Conservation (phyloP, 495 filamentous ascomycete genomes). For the Hypoxylon fuscum region DNA sequence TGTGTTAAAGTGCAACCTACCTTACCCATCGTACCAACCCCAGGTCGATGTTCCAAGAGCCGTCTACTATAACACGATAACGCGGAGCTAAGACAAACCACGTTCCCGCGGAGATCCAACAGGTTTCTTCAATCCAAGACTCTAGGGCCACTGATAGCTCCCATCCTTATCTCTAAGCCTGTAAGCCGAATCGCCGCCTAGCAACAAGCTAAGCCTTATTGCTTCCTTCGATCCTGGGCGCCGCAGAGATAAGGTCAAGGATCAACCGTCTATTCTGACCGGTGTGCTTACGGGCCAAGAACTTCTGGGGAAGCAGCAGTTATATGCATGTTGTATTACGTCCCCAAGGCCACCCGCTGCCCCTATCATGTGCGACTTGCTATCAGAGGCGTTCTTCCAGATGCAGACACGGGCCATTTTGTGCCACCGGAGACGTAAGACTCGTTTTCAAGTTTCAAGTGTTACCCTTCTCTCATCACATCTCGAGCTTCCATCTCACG, state of each 20-base stretch:
- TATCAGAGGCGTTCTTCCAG: not conserved
- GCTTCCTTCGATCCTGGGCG: constrained; percentile 2
- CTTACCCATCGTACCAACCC: constrained; percentile 9
- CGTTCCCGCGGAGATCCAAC: constrained; percentile 31
- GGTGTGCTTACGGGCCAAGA: constrained; percentile 3
- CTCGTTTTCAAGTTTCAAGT: constrained; percentile 2
- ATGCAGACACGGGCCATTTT: constrained; percentile 12
- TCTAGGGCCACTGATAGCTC: constrained; percentile 28
- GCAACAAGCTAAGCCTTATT: constrained; percentile 14
- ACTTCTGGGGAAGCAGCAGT: too few relatives aligned
- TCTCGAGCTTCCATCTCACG: constrained; percentile 12
- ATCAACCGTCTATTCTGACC: not conserved
- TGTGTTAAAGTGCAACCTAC: too few relatives aligned
- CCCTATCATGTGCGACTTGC: constrained; percentile 15
- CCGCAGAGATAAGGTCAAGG: constrained; percentile 27
- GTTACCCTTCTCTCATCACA: constrained; percentile 5
- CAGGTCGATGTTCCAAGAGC: constrained; percentile 17
- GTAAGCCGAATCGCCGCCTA: constrained; percentile 14
- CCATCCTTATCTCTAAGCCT: constrained; percentile 36
- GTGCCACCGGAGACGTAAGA: constrained; percentile 10
- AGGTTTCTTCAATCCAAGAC: not conserved
- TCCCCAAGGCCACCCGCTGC: constrained; percentile 9
- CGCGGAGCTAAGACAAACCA: constrained; percentile 22
- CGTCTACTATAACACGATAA: not conserved
- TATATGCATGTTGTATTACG: constrained; percentile 1